A percentile compares a stretch with the other conserved stretches of the same genome.
Evolutionary conservation across 2,329 filamentous ascomycete genomes (phyloP).

Genomic region (Fusarium nelsonii): DNA sequence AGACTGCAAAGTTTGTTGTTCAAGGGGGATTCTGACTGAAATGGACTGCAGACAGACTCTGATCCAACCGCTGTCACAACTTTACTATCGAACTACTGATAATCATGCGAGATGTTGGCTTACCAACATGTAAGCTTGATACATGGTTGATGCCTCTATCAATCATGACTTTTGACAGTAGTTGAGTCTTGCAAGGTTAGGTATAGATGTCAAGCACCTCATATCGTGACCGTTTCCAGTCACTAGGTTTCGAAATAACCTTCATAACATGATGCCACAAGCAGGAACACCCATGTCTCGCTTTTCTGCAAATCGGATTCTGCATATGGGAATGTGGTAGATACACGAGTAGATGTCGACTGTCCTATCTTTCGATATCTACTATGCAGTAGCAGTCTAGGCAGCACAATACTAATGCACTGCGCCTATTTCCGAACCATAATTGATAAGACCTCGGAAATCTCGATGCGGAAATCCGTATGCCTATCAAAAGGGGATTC

Average conservation of each 20-base stretch:
- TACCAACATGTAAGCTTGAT: neutral
- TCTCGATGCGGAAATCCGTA: conserved; percentile 1
- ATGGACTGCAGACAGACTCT: neutral
- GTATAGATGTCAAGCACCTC: neutral
- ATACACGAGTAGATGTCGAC: neutral
- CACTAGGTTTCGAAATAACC: neutral
- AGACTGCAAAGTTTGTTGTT: conserved; percentile 13
- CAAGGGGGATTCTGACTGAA: conserved; percentile 6
- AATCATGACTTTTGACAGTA: neutral
- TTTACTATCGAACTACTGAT: neutral
- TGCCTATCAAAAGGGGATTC: neutral
- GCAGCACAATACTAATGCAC: conserved; percentile 15
- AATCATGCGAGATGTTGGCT: neutral
- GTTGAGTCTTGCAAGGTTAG: neutral
- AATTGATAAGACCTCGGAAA: conserved; percentile 4
- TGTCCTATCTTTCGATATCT: conserved; percentile 6
- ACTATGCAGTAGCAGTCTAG: neutral
- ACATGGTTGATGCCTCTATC: neutral
- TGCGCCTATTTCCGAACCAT: neutral
- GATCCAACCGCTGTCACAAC: conserved; percentile 6
- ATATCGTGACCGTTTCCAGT: neutral
- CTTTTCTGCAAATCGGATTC: conserved; percentile 9
- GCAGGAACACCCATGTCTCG: neutral
- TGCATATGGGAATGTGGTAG: neutral
- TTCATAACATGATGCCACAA: neutral